Base-by-base conservation (phyloP, 2,329 filamentous ascomycete genomes). In the Daldinia sp. region DNA sequence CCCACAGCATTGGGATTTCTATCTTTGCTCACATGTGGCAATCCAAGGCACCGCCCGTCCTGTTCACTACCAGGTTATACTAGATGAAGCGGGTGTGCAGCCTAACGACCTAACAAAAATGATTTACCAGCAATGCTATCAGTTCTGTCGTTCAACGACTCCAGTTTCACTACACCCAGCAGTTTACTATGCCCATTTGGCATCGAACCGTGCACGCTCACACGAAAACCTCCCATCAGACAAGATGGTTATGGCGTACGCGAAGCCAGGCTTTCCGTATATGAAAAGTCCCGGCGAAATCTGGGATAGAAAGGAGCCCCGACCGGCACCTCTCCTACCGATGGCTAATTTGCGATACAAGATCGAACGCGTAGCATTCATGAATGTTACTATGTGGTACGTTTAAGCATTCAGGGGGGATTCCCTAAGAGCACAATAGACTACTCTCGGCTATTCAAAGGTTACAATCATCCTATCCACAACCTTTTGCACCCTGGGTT, bases 21-120 rank as follows among this genome's bases (percentile, higher is more conserved):
- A 86, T 54, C 76, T 87, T 3, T 83, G 79, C 67, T 86, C 84
- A 0, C 85, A 88, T 55, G 78, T 80, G 0, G 95, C 95, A 0
- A 93, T 99, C 68, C 95, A 99, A 78, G 95, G 95, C 21, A 99
- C 95, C 0, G 90, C 95, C 15, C 88, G 95, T 1, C 95, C 95
- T 0, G 93, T 96, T 0, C 93, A 96, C 71, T 99, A 99, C 76
- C 90, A 94, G 64, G 90, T 97, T 11, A 87, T 99, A 19, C 75
- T 90, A 47, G 95, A 99, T 73, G 93, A 98, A 75, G 86, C 89
- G 53, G 81, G 84, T 1, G 84, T 92, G 71, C 76, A 82, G 0
- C 82, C 89, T 0, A 87, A 91, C 39, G 83, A 89, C 1, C 81
- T 99, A 0, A 91, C 97, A 72, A 89, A 89, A 58, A 90, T 98